Evolutionary conservation across 2,329 filamentous ascomycete genomes (phyloP).

Genomic region (Cylindrodendrum hubeiense): DNA sequence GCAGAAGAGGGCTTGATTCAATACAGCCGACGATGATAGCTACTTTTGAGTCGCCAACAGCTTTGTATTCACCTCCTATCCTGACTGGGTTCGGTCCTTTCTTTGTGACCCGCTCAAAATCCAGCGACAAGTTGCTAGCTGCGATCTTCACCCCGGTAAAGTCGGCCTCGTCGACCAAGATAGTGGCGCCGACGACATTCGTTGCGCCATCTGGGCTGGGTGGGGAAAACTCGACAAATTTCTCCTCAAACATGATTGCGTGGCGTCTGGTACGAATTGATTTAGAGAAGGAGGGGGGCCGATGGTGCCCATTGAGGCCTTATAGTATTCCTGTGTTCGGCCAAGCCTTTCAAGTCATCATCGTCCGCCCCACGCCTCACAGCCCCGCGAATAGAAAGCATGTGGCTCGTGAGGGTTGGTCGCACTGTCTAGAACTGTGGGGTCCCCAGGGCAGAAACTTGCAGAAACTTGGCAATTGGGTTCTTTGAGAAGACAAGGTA

Average conservation of each 20-base stretch:
- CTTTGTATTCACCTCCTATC: neutral
- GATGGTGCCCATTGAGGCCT: no score
- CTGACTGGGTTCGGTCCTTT: neutral
- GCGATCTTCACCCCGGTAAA: slow-evolving; percentile 26
- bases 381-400: no score
- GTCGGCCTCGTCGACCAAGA: slow-evolving; percentile 30
- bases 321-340: no score
- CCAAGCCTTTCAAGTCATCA: no score
- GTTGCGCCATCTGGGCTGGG: neutral
- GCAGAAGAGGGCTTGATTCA: slow-evolving; percentile 11
- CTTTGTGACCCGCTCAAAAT: slow-evolving; percentile 28
- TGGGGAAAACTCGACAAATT: slow-evolving; percentile 15
- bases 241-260: slow-evolving; percentile 29
- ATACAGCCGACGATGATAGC: slow-evolving; percentile 18
- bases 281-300: no score
- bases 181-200: slow-evolving; percentile 17
- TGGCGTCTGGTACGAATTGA: no score
- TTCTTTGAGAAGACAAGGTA: no score
- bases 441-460: no score
- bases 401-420: no score
- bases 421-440: no score
- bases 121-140: slow-evolving; percentile 23
- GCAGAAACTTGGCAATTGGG: no score
- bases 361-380: no score
- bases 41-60: neutral